Percentiles rank a stretch among this genome's conserved stretches.
phyloP scores from a whole-genome alignment of 1,284 basidiomycete genomes.

The Bondarzewia mesenterica region DNA sequence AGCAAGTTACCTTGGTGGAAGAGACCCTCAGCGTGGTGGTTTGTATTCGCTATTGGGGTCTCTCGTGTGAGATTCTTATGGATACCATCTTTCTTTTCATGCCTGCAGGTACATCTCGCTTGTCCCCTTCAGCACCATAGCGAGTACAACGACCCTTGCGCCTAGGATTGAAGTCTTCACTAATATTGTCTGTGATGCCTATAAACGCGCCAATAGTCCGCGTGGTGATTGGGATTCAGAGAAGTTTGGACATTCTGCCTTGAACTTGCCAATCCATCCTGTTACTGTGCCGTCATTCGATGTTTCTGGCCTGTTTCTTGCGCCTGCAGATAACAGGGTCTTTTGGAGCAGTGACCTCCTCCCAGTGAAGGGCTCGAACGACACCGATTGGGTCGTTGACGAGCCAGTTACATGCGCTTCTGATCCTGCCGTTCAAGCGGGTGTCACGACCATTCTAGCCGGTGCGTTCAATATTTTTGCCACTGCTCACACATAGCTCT shows the following conservation, averaged over 20 bases:
- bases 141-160: slow-evolving; percentile 45
- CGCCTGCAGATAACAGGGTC: neutral
- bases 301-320: neutral
- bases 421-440: slow-evolving; percentile 68
- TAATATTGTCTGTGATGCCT: slow-evolving; percentile 21
- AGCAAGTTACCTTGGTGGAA: slow-evolving; percentile 55
- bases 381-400: neutral
- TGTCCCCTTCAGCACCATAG: slow-evolving; percentile 45
- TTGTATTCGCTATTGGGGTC: slow-evolving; percentile 16
- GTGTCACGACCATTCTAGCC: slow-evolving; percentile 59
- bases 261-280: slow-evolving; percentile 7
- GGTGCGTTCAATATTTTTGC: slow-evolving; percentile 34
- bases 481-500: neutral
- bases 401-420: slow-evolving; percentile 43
- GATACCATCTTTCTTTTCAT: neutral
- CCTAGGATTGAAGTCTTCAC: slow-evolving; percentile 48
- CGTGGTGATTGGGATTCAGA: slow-evolving; percentile 9
- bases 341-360: neutral
- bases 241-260: slow-evolving; percentile 1
- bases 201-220: slow-evolving; percentile 12
- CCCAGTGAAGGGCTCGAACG: neutral
- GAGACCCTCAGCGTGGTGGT: slow-evolving; percentile 63
- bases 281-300: slow-evolving; percentile 1
- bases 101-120: slow-evolving; percentile 43
- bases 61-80: neutral